Base-by-base conservation (phyloP, 225 moss, liverwort and hornwort genomes). In the Asterella californica region DNA sequence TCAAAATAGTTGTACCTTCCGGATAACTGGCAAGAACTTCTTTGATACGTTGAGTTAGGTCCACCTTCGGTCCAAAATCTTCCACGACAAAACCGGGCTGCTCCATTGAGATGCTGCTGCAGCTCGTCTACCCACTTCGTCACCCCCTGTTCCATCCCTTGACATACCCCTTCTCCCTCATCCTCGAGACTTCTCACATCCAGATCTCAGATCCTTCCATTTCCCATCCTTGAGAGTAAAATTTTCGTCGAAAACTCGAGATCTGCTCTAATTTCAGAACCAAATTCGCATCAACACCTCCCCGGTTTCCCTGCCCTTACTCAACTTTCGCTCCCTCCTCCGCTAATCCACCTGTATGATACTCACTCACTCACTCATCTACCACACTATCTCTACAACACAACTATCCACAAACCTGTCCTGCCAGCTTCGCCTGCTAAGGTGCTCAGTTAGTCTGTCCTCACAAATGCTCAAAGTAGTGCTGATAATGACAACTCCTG, bases 51-150 rank as follows among this genome's bases (percentile, higher is more conserved):
- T 91, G 91, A 27, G 94, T 94, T 74, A 94, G 87, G 80, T 94
- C 94, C 82, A 94, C 94, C 86, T 92, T 94, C 87, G 91, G 92
- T 79, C 94, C 94, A 83, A 94, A 94, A 84, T 94, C 94, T 82
- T 94, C 94, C 57, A 91, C 94, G 60, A 94, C 92, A 63, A 91
- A 87, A 29, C 83, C 46, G 73, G 81, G 86, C 82, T 92, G 87
- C 83, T 92, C 94, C 89, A 91, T 90, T 65, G 79, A 79, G 49
- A 65, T 74, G 53, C 47, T 65, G 54, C 66, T 38, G 33, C 66
- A 55, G 63, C 48, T 68, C 86, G 54, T 84, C 76, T 63, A 54
- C 78, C 59, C 67, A 60, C 59, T 60, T 46, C 38, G 25, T 69
- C 32, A 78, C 83, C 78, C 37, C 61, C 79, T 52, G 78, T 79